Evolutionary conservation across 2,329 filamentous ascomycete genomes (phyloP).

Genomic region (Fonsecaea nubica): DNA sequence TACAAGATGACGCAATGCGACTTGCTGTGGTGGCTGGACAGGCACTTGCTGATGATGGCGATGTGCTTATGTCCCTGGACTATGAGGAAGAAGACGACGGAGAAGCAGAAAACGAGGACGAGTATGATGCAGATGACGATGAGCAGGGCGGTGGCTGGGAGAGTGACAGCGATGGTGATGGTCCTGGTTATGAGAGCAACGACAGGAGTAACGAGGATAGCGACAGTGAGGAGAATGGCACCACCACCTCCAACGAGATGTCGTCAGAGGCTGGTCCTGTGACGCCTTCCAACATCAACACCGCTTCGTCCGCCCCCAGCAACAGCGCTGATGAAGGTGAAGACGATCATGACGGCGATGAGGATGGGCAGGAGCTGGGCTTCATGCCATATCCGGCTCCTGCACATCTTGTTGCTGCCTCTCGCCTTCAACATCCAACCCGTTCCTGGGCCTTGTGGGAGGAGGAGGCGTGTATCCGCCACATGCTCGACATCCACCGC

Average conservation of each 20-base stretch:
- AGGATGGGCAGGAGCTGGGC: background rate
- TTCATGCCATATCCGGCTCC: slow-evolving; percentile 34
- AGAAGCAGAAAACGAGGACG: slow-evolving; percentile 15
- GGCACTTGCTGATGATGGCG: slow-evolving; percentile 17
- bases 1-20: background rate
- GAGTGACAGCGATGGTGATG: background rate
- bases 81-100: slow-evolving; percentile 5
- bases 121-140: slow-evolving; percentile 8
- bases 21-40: background rate
- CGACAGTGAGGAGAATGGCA: background rate
- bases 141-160: slow-evolving; percentile 2
- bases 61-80: background rate
- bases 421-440: slow-evolving; percentile 10
- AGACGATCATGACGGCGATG: slow-evolving; percentile 1
- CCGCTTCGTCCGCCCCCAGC: background rate
- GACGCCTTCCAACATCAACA: background rate
- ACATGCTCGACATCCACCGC: slow-evolving; percentile 34
- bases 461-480: slow-evolving; percentile 36
- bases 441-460: slow-evolving; percentile 34
- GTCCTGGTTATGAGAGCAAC: background rate
- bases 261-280: slow-evolving; percentile 22
- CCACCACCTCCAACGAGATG: slow-evolving; percentile 12
- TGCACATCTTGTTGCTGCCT: slow-evolving; percentile 23
- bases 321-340: slow-evolving; percentile 4
- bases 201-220: background rate